A percentile compares a stretch with the other conserved stretches of the same genome.
These are phyloP conservation scores for Heimioporus sp. DNA, from an alignment of 768 basidiomycete species.

Conservation along the genomic window DNA sequence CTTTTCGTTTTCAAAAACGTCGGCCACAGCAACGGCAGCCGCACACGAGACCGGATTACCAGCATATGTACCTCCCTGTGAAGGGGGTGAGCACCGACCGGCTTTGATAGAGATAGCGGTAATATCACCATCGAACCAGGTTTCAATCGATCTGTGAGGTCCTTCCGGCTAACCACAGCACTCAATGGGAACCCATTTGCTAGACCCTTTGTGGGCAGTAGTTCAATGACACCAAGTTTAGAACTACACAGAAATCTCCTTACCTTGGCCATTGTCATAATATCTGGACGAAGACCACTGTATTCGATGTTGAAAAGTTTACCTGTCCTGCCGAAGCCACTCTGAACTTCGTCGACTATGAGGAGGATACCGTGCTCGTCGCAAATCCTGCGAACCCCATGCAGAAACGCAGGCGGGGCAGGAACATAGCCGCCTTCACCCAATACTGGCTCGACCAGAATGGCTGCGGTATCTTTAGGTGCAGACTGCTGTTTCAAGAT, in stretches of 20 bases:
- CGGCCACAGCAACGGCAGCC: constrained; percentile 79
- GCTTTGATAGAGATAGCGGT: neutral
- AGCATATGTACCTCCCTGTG: constrained; percentile 83
- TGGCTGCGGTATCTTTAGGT: constrained; percentile 87
- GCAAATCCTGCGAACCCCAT: constrained; percentile 79
- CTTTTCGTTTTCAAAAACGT: constrained; percentile 77
- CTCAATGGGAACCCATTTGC: constrained; percentile 95
- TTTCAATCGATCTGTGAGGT: constrained; percentile 73
- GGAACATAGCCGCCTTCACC: constrained; percentile 97
- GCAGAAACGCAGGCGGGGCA: constrained; percentile 76
- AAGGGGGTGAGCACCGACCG: neutral
- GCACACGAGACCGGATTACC: constrained; percentile 93
- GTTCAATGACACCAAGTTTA: constrained; percentile 4
- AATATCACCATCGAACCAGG: constrained; percentile 73
- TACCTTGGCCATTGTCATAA: constrained; percentile 87
- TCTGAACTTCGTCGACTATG: constrained; percentile 86
- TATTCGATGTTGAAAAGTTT: constrained; percentile 80
- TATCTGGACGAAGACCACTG: constrained; percentile 83
- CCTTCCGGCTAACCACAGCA: constrained; percentile 76
- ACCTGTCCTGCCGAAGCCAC: constrained; percentile 88
- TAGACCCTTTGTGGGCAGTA: constrained; percentile 49
- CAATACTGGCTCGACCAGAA: constrained; percentile 89
- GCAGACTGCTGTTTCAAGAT: constrained; percentile 77
- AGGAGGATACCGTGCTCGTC: constrained; percentile 84
- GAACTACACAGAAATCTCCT: constrained; percentile 5